Conservation (phyloP, 768 basidiomycete species). For the Lyophyllum atratum region DNA sequence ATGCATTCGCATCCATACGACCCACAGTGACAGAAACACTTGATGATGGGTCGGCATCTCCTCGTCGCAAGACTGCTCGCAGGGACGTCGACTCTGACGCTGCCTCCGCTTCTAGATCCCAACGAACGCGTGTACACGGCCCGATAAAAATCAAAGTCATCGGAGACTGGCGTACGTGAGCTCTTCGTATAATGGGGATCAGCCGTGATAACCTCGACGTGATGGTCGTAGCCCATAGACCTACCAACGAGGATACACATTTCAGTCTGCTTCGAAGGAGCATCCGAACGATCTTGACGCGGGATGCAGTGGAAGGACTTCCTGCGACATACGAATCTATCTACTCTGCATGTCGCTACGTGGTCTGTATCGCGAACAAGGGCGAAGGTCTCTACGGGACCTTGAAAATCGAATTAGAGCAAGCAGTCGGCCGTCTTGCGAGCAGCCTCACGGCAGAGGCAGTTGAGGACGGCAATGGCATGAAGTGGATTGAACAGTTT, state of each 20-base stretch:
- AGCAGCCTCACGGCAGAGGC: slow-evolving; percentile 31
- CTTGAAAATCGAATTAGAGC: slow-evolving; percentile 62
- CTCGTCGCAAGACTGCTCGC: slow-evolving; percentile 69
- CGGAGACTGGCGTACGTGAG: slow-evolving; percentile 41
- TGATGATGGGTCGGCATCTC: slow-evolving; percentile 53
- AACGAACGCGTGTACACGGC: slow-evolving; percentile 29
- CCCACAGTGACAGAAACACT: slow-evolving; percentile 36
- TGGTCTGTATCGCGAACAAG: slow-evolving; percentile 52
- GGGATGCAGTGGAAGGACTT: slow-evolving; percentile 31
- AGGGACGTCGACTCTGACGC: slow-evolving; percentile 69
- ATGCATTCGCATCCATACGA: slow-evolving; percentile 46
- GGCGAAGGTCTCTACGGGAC: slow-evolving; percentile 62
- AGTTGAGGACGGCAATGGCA: slow-evolving; percentile 28
- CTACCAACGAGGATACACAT: slow-evolving; percentile 25
- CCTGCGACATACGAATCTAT: slow-evolving; percentile 58
- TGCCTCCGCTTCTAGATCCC: slow-evolving; percentile 62
- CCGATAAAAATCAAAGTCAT: slow-evolving; percentile 51
- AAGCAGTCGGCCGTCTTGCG: slow-evolving; percentile 44
- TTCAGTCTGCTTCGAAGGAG: slow-evolving; percentile 34
- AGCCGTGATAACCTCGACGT: background rate
- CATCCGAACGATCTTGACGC: slow-evolving; percentile 43
- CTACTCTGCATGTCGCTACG: slow-evolving; percentile 55
- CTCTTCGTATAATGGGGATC: background rate
- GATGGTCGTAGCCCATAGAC: slow-evolving; percentile 14
- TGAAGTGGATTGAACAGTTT: slow-evolving; percentile 62